Base-by-base conservation (phyloP, 148 eudicot genomes). In the Spergularia marina region DNA sequence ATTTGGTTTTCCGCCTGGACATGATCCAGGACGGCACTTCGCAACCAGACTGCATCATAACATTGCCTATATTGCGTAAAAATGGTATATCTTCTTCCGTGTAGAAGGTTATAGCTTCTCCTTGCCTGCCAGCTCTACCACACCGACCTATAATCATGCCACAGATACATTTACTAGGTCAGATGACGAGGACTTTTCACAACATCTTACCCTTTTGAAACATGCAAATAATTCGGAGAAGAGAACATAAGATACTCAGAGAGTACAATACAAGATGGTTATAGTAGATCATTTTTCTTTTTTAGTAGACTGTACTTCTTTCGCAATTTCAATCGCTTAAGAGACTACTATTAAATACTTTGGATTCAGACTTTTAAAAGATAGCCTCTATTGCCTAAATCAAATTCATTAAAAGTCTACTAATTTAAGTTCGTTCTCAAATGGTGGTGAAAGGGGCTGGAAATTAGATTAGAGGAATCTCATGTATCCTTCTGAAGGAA, bases 81-180 rank as follows among this genome's bases (percentile, higher is more conserved):
- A 66, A 90, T 41, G 92, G 92, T 47, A 89, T 82, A 82, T 95
- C 97, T 3, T 83, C 90, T 78, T 95, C 96, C 9, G 99, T 95
- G 53, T 95, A 95, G 7, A 90, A 78, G 36, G 99, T 92, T 13
- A 95, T 84, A 12, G 99, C 96, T 82, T 92, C 96, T 71, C 99
- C 99, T 23, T 80, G 85, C 82, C 99, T 90, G 76, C 97, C 99
- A 16, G 99, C 99, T 83, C 99, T 85, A 49, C 99, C 99, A 39
- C 83, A 85, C 47, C 99, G 97, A 63, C 99, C 98, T 94, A 75
- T 39, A 66, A 20, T 23, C 62, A 59, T 60, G 64, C 52, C 55
- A 56, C 61, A 44, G 12, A 52, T 3, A 69, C 41, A 69, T 25
- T 2, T 16, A 12, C 63, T 53, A 49, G 40, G 54, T 14, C 58